Percentiles rank a stretch among this genome's conserved stretches.
Evolutionary conservation across 2,329 filamentous ascomycete species (phyloP).

Genomic region (Calonectria pseudoturangicola): DNA sequence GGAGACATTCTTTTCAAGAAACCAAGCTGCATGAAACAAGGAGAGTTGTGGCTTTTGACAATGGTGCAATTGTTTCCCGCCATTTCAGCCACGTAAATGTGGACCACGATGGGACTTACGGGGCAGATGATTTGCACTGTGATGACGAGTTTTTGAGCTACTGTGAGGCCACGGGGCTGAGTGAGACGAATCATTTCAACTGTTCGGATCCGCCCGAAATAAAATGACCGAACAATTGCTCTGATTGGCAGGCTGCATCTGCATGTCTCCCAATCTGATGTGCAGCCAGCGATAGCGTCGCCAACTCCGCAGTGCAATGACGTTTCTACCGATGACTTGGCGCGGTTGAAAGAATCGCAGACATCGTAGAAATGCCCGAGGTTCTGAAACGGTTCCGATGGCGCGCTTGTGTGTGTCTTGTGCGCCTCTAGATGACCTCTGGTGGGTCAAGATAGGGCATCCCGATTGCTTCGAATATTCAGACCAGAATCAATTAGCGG

Average conservation of each 20-base stretch:
- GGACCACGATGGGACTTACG: constrained; percentile 1
- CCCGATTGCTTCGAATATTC: too few relatives aligned
- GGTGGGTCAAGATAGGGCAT: background rate
- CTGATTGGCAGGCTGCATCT: background rate
- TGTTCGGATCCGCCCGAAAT: too few relatives aligned
- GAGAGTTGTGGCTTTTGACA: background rate
- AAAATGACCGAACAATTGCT: background rate
- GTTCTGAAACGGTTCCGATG: background rate
- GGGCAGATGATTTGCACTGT: background rate
- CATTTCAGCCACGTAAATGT: background rate
- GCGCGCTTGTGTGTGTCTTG: background rate
- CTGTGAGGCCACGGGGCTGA: constrained; percentile 16
- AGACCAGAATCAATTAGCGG: too few relatives aligned
- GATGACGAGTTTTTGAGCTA: background rate
- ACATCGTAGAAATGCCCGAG: background rate
- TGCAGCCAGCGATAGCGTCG: background rate
- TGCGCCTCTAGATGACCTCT: background rate
- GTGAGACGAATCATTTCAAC: constrained; percentile 12
- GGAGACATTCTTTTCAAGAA: background rate
- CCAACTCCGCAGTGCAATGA: background rate
- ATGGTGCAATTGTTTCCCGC: background rate
- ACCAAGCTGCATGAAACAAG: background rate
- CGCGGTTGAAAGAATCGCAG: too few relatives aligned
- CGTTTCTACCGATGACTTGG: background rate
- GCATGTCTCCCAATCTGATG: background rate